Percentiles rank a stretch among this genome's conserved stretches.
Evolutionary conservation across 2,329 filamentous ascomycete species (phyloP).

Genomic region (Diaporthe velutina): DNA sequence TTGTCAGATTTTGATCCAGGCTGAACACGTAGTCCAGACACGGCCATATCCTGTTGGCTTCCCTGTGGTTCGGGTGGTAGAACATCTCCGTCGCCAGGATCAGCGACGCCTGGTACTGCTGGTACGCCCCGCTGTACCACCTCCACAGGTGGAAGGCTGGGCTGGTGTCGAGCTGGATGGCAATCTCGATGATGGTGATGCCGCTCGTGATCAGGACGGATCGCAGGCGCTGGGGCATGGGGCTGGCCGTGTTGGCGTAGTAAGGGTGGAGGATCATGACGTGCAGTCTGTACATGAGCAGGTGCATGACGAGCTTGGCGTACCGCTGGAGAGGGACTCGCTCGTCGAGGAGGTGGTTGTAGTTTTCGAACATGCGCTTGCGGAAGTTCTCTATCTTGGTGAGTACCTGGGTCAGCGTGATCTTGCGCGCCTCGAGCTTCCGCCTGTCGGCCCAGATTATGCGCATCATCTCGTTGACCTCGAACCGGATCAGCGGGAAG

Average conservation of each 20-base stretch:
- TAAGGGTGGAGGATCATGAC: conserved; percentile 79
- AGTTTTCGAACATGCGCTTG: conserved; percentile 73
- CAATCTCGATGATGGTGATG: conserved; percentile 62
- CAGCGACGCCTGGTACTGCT: conserved; percentile 79
- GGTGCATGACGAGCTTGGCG: conserved; percentile 73
- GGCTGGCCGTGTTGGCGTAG: conserved; percentile 59
- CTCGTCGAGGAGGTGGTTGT: conserved; percentile 72
- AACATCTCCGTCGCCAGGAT: conserved; percentile 78
- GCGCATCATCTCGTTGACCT: conserved; percentile 80
- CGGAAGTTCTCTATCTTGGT: conserved; percentile 78
- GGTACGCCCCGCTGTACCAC: conserved; percentile 80
- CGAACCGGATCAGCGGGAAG: conserved; percentile 76
- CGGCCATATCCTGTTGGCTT: conserved; percentile 76
- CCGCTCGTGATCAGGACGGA: conserved; percentile 74
- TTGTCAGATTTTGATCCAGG: conserved; percentile 63
- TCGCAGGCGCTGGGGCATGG: conserved; percentile 72
- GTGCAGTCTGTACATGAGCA: conserved; percentile 73
- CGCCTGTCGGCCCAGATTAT: conserved; percentile 78
- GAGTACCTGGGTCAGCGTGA: conserved; percentile 73
- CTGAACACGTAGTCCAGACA: conserved; percentile 81
- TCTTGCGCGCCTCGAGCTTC: conserved; percentile 71
- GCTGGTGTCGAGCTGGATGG: conserved; percentile 60
- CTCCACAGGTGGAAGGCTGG: conserved; percentile 67
- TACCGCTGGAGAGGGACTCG: conserved; percentile 72
- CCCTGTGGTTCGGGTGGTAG: conserved; percentile 65